Base-by-base conservation (phyloP, 2,329 filamentous ascomycete genomes). In the Aspergillus chevalieri region DNA sequence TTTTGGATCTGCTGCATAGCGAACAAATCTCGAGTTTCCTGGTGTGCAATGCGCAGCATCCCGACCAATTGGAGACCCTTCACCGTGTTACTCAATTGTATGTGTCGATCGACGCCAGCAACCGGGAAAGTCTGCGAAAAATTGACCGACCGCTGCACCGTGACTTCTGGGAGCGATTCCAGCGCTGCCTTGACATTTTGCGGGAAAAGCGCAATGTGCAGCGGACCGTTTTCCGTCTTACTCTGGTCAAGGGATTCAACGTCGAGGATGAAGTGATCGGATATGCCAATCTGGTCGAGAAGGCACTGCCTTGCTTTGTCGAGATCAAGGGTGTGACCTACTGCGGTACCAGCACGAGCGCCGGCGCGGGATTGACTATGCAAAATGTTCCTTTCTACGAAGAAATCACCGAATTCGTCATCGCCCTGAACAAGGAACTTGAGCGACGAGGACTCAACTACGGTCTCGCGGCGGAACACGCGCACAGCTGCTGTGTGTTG, bases 291-390 rank as follows among this genome's bases (percentile, higher is more conserved):
- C 82, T 97, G 1, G 87, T 97, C 15, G 87, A 91, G 64, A 83
- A 84, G 57, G 91, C 87, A 0, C 77, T 95, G 19, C 92, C 92
- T 0, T 92, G 89, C 67, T 95, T 97, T 65, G 83, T 97, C 44
- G 92, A 97, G 74, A 81, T 97, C 68, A 97, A 97, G 74, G 92
- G 92, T 48, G 92, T 97, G 34, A 97, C 92, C 0, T 97, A 93
- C 74, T 97, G 93, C 70, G 93, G 93, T 38, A 97, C 92, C 0
- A 85, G 85, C 6, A 89, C 89, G 1, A 87, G 87, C 7, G 85
- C 87, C 3, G 86, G 85, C 47, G 91, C 89, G 0, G 92, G 92
- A 0, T 76, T 97, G 43, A 93, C 84, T n/a, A 97, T 97, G 92
- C 83, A 89, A 62, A 97, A 97, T 64, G 93, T 97, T 8, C 92